These are phyloP conservation scores for Gynostemma pentaphyllum DNA, from an alignment of 306 rosid species.

Conservation along the genomic window DNA sequence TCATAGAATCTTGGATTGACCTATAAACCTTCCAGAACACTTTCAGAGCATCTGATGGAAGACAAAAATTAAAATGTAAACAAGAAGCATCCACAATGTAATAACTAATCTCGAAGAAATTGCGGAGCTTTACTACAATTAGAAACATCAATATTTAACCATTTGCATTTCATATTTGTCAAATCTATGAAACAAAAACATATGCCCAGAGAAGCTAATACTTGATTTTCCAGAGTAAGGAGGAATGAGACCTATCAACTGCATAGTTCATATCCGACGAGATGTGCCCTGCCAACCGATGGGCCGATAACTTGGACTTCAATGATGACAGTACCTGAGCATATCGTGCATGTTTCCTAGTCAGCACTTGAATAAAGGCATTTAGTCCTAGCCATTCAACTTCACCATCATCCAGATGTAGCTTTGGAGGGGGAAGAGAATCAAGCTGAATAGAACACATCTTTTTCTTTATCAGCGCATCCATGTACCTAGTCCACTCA, in stretches of 20 bases:
- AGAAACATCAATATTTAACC: background rate
- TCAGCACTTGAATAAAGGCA: conserved; percentile 58
- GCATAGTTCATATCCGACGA: conserved; percentile 53
- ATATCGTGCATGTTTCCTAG: conserved; percentile 61
- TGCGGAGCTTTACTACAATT: too few relatives aligned
- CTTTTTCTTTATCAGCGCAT: conserved; percentile 46
- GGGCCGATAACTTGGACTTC: conserved; percentile 31
- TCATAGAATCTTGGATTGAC: too few relatives aligned
- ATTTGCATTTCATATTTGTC: background rate
- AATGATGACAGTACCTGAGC: conserved; percentile 36
- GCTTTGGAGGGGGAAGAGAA: conserved; percentile 35
- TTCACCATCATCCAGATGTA: conserved; percentile 40
- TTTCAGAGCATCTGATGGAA: too few relatives aligned
- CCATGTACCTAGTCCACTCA: conserved; percentile 43
- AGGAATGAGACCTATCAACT: conserved; percentile 45
- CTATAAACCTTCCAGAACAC: too few relatives aligned
- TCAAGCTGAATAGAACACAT: conserved; percentile 27
- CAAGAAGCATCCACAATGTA: too few relatives aligned
- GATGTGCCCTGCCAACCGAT: conserved; percentile 17
- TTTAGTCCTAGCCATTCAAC: conserved; percentile 80
- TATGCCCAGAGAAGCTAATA: conserved; percentile 38
- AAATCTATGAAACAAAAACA: background rate
- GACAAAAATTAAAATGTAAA: too few relatives aligned
- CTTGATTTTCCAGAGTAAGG: conserved; percentile 64
- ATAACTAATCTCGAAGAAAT: too few relatives aligned